phyloP scores from a whole-genome alignment of 192 early-diverging fungal genomes.

The Mortierella alpina region DNA sequence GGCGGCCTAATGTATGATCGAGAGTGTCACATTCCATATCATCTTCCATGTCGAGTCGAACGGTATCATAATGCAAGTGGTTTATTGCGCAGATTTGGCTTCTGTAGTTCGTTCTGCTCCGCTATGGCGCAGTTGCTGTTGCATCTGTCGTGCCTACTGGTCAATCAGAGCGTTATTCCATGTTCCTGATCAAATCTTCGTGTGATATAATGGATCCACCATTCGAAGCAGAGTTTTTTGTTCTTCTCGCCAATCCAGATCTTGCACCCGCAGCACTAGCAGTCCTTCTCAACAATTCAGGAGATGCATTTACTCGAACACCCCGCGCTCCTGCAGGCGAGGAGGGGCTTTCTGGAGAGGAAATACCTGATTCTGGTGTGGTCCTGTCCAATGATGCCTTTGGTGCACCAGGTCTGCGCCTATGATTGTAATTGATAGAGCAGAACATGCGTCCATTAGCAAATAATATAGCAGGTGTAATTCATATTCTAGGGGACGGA shows the following conservation, averaged over 20 bases:
- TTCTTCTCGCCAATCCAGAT: neutral
- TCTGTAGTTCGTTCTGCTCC: no score
- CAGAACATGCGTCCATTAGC: neutral
- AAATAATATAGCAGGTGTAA: neutral
- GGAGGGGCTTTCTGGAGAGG: neutral
- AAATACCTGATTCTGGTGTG: neutral
- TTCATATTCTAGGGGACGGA: neutral
- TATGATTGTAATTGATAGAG: neutral
- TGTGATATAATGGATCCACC: neutral
- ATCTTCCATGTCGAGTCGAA: no score
- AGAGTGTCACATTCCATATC: no score
- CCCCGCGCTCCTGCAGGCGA: neutral
- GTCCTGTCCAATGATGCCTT: neutral
- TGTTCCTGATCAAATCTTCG: slow-evolving; percentile 1
- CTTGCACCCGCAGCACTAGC: neutral
- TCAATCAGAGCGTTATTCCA: neutral
- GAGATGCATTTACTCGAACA: neutral
- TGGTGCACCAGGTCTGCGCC: neutral
- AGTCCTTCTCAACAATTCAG: neutral
- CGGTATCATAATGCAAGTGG: no score
- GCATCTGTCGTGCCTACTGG: no score
- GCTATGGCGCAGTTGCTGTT: no score
- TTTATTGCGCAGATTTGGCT: no score
- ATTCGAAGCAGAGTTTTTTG: no score
- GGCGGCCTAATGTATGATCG: no score